Percentiles rank a stretch among this genome's conserved stretches.
phyloP scores from a whole-genome alignment of 164 flowering plant species.

The Saururus chinensis region DNA sequence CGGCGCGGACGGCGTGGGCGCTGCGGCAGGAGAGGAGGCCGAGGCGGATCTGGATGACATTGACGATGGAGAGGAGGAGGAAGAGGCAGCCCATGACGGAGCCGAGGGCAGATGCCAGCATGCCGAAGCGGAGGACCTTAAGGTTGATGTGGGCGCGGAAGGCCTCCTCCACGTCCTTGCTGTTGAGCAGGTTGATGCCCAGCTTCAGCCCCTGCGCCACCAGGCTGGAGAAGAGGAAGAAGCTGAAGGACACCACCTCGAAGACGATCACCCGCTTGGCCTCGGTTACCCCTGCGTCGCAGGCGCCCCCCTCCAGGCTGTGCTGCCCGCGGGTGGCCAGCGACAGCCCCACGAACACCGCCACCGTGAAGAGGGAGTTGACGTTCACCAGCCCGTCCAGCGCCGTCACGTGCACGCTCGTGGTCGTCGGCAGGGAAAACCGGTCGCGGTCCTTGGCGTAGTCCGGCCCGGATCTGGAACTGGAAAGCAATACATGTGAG shows the following conservation, averaged over 20 bases:
- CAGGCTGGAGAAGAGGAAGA: slow-evolving; percentile 32
- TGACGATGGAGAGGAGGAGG: slow-evolving; percentile 25
- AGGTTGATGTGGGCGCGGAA: slow-evolving; percentile 21
- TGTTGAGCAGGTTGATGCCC: slow-evolving; percentile 29
- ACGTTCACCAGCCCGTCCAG: slow-evolving; percentile 58
- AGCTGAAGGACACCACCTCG: slow-evolving; percentile 30
- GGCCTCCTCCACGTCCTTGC: slow-evolving; percentile 19
- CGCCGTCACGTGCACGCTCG: slow-evolving; percentile 61
- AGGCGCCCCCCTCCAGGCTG: slow-evolving; percentile 22
- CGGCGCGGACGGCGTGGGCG: slow-evolving; percentile 9
- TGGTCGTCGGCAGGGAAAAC: slow-evolving; percentile 4
- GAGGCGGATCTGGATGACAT: slow-evolving; percentile 25
- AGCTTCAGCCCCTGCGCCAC: slow-evolving; percentile 27
- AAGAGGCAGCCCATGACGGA: slow-evolving; percentile 30
- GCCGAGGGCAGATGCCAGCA: slow-evolving; percentile 31
- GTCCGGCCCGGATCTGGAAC: not conserved
- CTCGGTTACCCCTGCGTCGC: slow-evolving; percentile 29
- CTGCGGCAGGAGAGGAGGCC: slow-evolving; percentile 20
- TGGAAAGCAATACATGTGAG: no score
- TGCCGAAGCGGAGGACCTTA: slow-evolving; percentile 18
- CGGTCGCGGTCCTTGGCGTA: not conserved
- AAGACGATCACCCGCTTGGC: slow-evolving; percentile 32
- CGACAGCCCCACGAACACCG: slow-evolving; percentile 56
- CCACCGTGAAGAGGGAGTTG: slow-evolving; percentile 62
- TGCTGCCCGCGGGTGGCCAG: slow-evolving; percentile 32